Percentiles rank a stretch among this genome's conserved stretches.
These are phyloP conservation scores for Elsinoe necatrix DNA, from an alignment of 2,329 filamentous ascomycete genomes.

Conservation along the genomic window DNA sequence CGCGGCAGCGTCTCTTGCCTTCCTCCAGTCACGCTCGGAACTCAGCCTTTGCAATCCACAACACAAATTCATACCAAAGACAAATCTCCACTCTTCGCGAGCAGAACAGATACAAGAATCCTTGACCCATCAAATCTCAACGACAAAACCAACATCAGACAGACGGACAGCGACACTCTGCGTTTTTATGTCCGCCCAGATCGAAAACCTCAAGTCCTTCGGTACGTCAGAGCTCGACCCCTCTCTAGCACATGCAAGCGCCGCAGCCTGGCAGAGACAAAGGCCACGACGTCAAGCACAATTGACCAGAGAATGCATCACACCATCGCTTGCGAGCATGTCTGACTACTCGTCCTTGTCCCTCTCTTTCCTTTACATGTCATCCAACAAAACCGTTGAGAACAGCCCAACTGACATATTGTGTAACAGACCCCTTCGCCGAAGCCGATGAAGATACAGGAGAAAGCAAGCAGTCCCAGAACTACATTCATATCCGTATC, in stretches of 20 bases:
- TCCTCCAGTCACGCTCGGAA: neutral
- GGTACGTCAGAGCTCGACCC: constrained; percentile 50
- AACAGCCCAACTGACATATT: constrained; percentile 13
- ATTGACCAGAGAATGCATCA: neutral
- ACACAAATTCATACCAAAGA: constrained; percentile 12
- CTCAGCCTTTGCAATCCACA: constrained; percentile 12
- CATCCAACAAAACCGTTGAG: constrained; percentile 15
- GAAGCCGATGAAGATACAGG: constrained; percentile 99
- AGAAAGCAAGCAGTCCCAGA: constrained; percentile 89
- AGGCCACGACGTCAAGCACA: neutral
- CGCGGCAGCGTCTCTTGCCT: constrained; percentile 3
- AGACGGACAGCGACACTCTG: constrained; percentile 17
- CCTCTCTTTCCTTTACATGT: neutral
- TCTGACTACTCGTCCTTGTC: neutral
- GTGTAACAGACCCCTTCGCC: constrained; percentile 89
- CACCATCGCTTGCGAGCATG: neutral
- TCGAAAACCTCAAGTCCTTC: constrained; percentile 97
- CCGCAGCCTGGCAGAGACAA: neutral
- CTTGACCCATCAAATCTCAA: neutral
- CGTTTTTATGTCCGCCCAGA: constrained; percentile 69
- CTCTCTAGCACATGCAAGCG: neutral
- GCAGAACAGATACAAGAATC: constrained; percentile 6
- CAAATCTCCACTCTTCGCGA: constrained; percentile 17
- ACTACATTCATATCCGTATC: constrained; percentile 99
- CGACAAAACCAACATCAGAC: constrained; percentile 14